Evolutionary conservation across 257 asterid genomes (phyloP).

Genomic region (Verbascum thapsus): DNA sequence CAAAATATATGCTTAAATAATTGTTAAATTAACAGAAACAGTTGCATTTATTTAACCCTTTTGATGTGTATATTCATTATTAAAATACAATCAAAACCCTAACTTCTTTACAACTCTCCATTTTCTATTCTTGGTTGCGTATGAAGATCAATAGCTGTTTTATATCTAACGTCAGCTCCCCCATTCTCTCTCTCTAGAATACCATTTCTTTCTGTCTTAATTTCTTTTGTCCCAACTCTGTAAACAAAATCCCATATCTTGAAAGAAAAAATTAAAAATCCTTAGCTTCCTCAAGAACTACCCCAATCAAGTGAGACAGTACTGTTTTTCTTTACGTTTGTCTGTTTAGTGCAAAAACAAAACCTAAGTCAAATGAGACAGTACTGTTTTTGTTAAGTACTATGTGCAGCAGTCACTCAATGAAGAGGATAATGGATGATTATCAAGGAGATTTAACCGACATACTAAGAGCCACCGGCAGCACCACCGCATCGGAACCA

Average conservation of each 20-base stretch:
- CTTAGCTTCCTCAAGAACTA: constrained; percentile 22
- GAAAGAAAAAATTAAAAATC: background rate
- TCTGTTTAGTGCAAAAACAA: constrained; percentile 31
- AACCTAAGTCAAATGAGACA: constrained; percentile 28
- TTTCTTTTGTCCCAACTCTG: constrained; percentile 18
- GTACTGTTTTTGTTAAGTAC: constrained; percentile 1
- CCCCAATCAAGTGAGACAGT: constrained; percentile 19
- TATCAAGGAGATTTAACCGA: constrained; percentile 82
- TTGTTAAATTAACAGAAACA: constrained; percentile 35
- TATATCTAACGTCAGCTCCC: constrained; percentile 75
- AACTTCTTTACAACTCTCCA: constrained; percentile 23
- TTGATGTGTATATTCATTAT: constrained; percentile 28
- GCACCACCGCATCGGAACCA: constrained; percentile 1
- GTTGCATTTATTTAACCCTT: constrained; percentile 48
- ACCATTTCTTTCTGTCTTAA: constrained; percentile 30
- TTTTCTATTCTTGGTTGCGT: constrained; percentile 46
- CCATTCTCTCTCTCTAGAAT: constrained; percentile 30
- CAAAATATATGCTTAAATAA: constrained; percentile 32
- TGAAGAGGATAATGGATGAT: constrained; percentile 57
- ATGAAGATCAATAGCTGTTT: constrained; percentile 42
- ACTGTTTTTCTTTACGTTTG: constrained; percentile 39
- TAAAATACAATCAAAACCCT: constrained; percentile 26
- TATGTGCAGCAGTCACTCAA: constrained; percentile 53
- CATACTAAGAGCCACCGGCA: constrained; percentile 60
- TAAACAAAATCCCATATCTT: background rate